Evolutionary conservation across 257 asterid species (phyloP).

Genomic region (Asclepias syriaca): DNA sequence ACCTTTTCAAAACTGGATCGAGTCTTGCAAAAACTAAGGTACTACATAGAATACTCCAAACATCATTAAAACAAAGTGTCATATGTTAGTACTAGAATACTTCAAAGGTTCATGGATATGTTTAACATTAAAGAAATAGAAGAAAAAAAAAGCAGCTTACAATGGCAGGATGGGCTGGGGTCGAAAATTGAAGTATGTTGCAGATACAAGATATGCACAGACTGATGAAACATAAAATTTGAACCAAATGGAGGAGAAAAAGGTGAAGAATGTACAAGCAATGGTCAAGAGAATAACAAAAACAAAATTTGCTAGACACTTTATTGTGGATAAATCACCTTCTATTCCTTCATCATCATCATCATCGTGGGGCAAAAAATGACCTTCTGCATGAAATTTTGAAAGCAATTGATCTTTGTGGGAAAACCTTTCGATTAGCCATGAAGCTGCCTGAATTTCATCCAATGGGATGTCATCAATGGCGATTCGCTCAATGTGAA

Average conservation of each 20-base stretch:
- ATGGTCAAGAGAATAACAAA: constrained; percentile 52
- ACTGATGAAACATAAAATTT: constrained; percentile 59
- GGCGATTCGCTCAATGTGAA: constrained; percentile 55
- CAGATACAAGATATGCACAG: constrained; percentile 49
- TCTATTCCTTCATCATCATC: constrained; percentile 44
- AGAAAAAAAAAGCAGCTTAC: constrained; percentile 8
- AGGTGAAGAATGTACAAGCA: constrained; percentile 49
- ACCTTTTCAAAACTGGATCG: not conserved
- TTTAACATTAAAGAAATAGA: too few relatives aligned
- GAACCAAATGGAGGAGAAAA: constrained; percentile 72
- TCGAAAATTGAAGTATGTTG: constrained; percentile 53
- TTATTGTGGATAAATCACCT: constrained; percentile 42
- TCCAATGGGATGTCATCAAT: constrained; percentile 49
- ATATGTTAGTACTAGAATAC: too few relatives aligned
- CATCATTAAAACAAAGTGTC: not conserved
- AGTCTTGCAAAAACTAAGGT: not conserved
- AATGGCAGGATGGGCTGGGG: constrained; percentile 49
- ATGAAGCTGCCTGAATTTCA: constrained; percentile 44
- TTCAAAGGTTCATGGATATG: too few relatives aligned
- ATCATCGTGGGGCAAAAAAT: constrained; percentile 34
- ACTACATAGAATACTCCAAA: not conserved
- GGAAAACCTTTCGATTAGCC: constrained; percentile 67
- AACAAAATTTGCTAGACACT: constrained; percentile 46
- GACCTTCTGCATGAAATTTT: constrained; percentile 50
- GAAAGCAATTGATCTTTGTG: constrained; percentile 65